These are phyloP conservation scores for Bonia amplexicaulis DNA, from an alignment of 176 grass and related monocot genomes.

Conservation along the genomic window DNA sequence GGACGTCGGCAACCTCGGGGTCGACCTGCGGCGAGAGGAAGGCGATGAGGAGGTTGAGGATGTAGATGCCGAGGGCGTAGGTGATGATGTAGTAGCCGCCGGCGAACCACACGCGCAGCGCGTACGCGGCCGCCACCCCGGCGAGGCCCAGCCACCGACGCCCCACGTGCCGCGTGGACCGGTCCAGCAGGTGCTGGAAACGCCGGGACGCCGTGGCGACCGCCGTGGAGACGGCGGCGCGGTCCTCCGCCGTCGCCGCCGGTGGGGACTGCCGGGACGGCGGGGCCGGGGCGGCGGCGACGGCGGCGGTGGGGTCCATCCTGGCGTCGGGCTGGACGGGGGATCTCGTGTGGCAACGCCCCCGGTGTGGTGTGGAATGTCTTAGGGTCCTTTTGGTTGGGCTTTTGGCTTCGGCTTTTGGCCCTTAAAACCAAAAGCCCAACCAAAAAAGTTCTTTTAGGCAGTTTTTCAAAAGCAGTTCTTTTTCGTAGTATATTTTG, in stretches of 20 bases:
- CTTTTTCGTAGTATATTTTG: no score
- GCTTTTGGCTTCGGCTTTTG: no score
- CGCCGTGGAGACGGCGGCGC: background rate
- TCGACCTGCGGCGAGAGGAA: conserved; percentile 85
- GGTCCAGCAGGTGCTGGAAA: conserved; percentile 77
- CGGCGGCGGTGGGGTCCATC: conserved; percentile 27
- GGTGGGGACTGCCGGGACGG: background rate
- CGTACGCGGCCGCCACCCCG: conserved; percentile 38
- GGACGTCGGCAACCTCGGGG: conserved; percentile 52
- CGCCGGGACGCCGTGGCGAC: conserved; percentile 28
- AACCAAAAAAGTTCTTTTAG: no score
- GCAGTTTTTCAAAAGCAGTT: no score
- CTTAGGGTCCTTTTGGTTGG: no score
- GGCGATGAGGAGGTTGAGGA: conserved; percentile 67
- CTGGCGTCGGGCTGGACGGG: background rate
- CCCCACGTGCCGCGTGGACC: conserved; percentile 57
- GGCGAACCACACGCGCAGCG: conserved; percentile 61
- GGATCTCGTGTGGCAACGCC: conserved; percentile 4
- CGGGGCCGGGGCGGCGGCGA: background rate
- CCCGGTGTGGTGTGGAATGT: background rate
- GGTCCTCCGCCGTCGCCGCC: background rate
- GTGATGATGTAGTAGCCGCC: conserved; percentile 78
- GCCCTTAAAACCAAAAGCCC: no score
- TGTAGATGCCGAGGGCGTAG: conserved; percentile 76
- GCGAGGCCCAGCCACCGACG: conserved; percentile 57